phyloP scores from a whole-genome alignment of 495 filamentous ascomycete genomes.

The Trichoderma virens region DNA sequence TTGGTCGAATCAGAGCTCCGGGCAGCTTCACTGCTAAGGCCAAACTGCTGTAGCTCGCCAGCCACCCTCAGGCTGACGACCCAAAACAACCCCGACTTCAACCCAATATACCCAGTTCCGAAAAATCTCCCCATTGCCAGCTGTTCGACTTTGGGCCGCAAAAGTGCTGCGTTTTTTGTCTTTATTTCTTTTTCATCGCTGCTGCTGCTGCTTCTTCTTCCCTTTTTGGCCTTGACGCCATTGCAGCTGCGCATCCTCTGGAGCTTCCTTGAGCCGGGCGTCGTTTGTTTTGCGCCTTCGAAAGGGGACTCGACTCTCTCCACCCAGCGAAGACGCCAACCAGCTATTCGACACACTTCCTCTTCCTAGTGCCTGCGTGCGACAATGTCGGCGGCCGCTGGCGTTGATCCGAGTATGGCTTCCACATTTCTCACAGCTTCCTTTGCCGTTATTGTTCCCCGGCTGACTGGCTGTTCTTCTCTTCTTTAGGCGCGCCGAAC shows the following conservation, averaged over 20 bases:
- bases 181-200: not conserved
- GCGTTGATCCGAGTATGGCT: not conserved
- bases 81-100: not conserved
- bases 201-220: not conserved
- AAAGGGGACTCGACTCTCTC: not conserved
- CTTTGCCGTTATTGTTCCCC: not conserved
- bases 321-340: not conserved
- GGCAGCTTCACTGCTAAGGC: not conserved
- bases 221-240: not conserved
- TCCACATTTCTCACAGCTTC: not conserved
- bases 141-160: constrained; percentile 1
- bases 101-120: constrained; percentile 1
- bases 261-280: not conserved
- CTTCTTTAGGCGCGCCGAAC: constrained; percentile 49
- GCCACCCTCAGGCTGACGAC: constrained; percentile 8
- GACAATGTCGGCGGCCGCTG: constrained; percentile 6
- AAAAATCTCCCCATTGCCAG: not conserved
- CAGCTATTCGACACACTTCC: not conserved
- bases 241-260: not conserved
- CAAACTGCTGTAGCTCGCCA: not conserved
- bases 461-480: not conserved
- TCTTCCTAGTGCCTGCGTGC: constrained; percentile 2
- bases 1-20: not conserved
- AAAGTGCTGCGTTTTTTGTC: not conserved
- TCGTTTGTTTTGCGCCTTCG: not conserved